These are phyloP conservation scores for Aspergillus tubingensis DNA, from an alignment of 2,329 filamentous ascomycete genomes.

Conservation along the genomic window DNA sequence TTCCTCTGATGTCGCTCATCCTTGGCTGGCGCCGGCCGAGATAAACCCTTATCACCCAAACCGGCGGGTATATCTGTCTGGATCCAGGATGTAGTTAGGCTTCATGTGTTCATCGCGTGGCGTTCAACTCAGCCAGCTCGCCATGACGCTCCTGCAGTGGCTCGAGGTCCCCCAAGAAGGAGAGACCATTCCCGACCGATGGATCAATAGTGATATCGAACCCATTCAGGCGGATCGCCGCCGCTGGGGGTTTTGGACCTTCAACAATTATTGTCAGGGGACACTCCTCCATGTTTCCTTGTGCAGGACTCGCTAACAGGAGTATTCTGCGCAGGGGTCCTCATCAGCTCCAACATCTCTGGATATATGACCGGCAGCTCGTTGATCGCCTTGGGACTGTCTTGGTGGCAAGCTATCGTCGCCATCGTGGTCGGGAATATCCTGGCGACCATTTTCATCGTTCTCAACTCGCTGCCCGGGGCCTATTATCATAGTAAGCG, in stretches of 20 bases:
- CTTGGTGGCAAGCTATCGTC: constrained; percentile 38
- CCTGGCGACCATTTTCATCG: constrained; percentile 43
- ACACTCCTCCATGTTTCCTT: background rate
- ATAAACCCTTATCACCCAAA: too few species aligned
- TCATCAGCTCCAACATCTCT: constrained; percentile 48
- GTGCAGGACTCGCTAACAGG: background rate
- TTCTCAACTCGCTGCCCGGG: constrained; percentile 49
- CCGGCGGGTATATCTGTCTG: too few species aligned
- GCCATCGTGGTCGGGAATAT: constrained; percentile 30
- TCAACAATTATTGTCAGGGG: constrained; percentile 47
- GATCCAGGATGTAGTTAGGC: too few species aligned
- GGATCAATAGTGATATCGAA: constrained; percentile 52
- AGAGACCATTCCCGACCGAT: constrained; percentile 23
- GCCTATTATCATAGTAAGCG: constrained; percentile 42
- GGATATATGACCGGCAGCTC: constrained; percentile 38
- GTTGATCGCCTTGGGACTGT: constrained; percentile 36
- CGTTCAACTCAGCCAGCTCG: background rate
- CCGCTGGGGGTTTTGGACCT: constrained; percentile 49
- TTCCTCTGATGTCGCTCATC: too few species aligned
- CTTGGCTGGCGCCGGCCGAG: too few species aligned
- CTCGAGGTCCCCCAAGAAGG: background rate
- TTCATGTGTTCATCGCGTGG: background rate
- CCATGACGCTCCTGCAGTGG: background rate
- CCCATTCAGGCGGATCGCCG: constrained; percentile 48
- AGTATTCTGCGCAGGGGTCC: constrained; percentile 39